These are phyloP conservation scores for Trametes villosa DNA, from an alignment of 768 basidiomycete genomes.

Conservation along the genomic window DNA sequence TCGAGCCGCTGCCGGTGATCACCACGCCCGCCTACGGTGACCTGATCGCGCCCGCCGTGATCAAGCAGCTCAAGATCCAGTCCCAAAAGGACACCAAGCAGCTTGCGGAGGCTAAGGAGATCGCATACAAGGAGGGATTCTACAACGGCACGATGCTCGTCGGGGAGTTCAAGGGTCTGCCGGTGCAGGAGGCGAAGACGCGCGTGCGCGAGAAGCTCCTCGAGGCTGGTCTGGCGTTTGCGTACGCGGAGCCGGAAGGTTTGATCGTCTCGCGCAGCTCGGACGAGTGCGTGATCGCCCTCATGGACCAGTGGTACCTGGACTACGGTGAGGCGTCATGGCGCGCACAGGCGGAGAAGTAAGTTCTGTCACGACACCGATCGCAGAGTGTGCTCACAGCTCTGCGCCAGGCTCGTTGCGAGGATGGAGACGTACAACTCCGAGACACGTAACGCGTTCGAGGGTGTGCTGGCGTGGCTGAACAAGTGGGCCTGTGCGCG, in stretches of 20 bases:
- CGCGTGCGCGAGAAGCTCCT: slow-evolving; percentile 89
- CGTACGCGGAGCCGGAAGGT: slow-evolving; percentile 96
- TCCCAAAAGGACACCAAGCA: slow-evolving; percentile 94
- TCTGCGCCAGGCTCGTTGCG: slow-evolving; percentile 61
- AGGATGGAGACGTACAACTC: slow-evolving; percentile 88
- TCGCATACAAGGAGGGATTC: slow-evolving; percentile 98
- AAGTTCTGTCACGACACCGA: slow-evolving; percentile 32
- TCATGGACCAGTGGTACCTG: slow-evolving; percentile 99
- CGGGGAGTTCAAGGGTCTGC: slow-evolving; percentile 87
- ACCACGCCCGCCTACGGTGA: slow-evolving; percentile 92
- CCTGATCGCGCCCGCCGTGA: slow-evolving; percentile 80
- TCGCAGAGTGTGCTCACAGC: slow-evolving; percentile 7
- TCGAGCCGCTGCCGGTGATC: slow-evolving; percentile 88
- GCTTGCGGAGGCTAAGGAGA: slow-evolving; percentile 94
- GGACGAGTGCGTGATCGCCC: slow-evolving; percentile 97
- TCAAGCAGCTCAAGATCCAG: slow-evolving; percentile 90
- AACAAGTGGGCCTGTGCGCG: slow-evolving; percentile 99
- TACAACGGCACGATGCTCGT: slow-evolving; percentile 91
- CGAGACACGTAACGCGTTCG: slow-evolving; percentile 94
- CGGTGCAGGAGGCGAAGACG: slow-evolving; percentile 89
- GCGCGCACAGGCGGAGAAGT: slow-evolving; percentile 87
- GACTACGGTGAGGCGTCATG: slow-evolving; percentile 94
- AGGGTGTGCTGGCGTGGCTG: slow-evolving; percentile 91
- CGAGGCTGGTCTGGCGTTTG: slow-evolving; percentile 72
- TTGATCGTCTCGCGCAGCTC: slow-evolving; percentile 85